Percentiles rank a stretch among this genome's conserved stretches.
Conservation (phyloP, 164 flowering plant genomes). For the Piper betle region DNA sequence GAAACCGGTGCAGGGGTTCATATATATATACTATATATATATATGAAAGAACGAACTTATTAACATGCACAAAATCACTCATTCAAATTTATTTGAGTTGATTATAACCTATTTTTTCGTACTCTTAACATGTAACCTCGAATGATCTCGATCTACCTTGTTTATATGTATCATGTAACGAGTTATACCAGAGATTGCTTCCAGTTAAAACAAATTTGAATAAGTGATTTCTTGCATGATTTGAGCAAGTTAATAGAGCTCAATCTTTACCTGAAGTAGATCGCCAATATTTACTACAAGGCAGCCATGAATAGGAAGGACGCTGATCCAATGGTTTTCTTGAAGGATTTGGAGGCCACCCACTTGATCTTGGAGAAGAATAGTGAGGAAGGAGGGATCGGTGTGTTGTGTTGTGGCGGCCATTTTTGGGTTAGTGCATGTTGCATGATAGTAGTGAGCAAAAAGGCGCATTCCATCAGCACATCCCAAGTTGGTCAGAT, state of each 20-base stretch:
- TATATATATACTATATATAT: no score
- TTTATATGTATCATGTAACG: no score
- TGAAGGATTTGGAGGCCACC: conserved; percentile 18
- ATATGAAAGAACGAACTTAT: not conserved
- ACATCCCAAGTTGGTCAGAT: conserved; percentile 6
- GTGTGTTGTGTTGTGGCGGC: conserved; percentile 13
- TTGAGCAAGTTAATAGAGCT: not conserved
- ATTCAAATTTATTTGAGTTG: not conserved
- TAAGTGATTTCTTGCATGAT: no score
- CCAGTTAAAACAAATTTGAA: no score
- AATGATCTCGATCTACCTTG: no score
- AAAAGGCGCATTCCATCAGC: not conserved
- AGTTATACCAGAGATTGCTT: no score
- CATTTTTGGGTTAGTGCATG: conserved; percentile 14
- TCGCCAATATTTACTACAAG: conserved; percentile 14
- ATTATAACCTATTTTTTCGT: no score
- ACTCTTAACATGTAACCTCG: no score
- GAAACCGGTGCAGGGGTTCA: no score
- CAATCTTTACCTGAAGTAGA: conserved; percentile 9
- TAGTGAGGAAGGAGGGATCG: conserved; percentile 11
- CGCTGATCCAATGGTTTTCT: conserved; percentile 14
- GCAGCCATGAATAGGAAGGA: conserved; percentile 13
- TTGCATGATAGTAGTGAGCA: conserved; percentile 11
- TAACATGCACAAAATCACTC: not conserved
- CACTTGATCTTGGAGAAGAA: conserved; percentile 13